Conservation (phyloP, 2,329 filamentous ascomycete genomes). For the Escovopsis sp. region DNA sequence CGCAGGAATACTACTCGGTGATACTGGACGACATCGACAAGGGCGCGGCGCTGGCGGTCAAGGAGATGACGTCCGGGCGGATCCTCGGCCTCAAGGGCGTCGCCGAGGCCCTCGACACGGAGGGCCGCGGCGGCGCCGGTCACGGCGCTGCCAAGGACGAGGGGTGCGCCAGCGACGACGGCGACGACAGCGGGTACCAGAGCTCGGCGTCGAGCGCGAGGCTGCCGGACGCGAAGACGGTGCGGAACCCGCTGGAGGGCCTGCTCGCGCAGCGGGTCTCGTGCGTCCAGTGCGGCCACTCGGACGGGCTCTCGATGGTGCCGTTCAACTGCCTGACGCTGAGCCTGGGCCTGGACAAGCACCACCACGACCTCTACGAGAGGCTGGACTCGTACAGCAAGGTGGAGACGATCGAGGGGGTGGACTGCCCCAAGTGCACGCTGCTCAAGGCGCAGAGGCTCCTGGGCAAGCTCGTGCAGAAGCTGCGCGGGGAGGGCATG, state of each 20-base stretch:
- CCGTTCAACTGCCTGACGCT: slow-evolving; percentile 91
- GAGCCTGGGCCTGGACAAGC: slow-evolving; percentile 50
- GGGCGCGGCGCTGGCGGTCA: slow-evolving; percentile 44
- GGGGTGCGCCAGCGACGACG: slow-evolving; percentile 30
- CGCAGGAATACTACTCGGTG: slow-evolving; percentile 92
- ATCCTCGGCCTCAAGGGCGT: slow-evolving; percentile 1
- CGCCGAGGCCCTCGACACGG: slow-evolving; percentile 20
- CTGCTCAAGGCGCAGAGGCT: slow-evolving; percentile 43
- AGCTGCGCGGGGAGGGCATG: slow-evolving; percentile 18
- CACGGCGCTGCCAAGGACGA: slow-evolving; percentile 24
- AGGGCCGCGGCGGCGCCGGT: slow-evolving; percentile 12
- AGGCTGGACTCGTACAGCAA: slow-evolving; percentile 74
- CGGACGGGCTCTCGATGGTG: slow-evolving; percentile 76
- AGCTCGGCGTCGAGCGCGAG: slow-evolving; percentile 25
- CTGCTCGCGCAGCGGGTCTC: slow-evolving; percentile 77
- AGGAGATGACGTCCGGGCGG: slow-evolving; percentile 3
- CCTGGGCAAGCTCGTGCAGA: slow-evolving; percentile 32
- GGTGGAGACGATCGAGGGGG: slow-evolving; percentile 73
- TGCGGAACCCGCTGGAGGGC: slow-evolving; percentile 73
- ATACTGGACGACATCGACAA: slow-evolving; percentile 74
- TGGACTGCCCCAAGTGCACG: slow-evolving; percentile 86
- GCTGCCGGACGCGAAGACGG: slow-evolving; percentile 20
- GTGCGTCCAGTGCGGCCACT: slow-evolving; percentile 72
- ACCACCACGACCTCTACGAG: slow-evolving; percentile 57
- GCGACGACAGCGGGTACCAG: slow-evolving; percentile 43